These are phyloP conservation scores for Tricholoma hemisulphureum DNA, from an alignment of 768 basidiomycete genomes.

Conservation along the genomic window DNA sequence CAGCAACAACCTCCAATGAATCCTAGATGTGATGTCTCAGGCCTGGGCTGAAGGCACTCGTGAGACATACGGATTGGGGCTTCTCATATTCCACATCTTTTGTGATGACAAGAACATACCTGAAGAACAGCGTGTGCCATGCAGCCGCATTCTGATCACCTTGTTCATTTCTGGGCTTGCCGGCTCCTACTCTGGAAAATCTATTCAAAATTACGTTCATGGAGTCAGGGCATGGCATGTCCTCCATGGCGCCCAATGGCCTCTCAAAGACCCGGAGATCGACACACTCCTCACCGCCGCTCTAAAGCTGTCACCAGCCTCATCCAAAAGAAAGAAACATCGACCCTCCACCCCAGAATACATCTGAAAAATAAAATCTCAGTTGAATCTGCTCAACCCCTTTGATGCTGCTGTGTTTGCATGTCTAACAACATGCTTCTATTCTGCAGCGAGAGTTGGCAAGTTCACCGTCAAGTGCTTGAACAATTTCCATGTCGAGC, in stretches of 20 bases:
- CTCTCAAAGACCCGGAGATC: background rate
- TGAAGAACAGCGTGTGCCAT: background rate
- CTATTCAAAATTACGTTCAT: background rate
- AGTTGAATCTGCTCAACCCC: background rate
- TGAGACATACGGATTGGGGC: background rate
- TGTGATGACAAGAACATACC: background rate
- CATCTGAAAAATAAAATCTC: background rate
- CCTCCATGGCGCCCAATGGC: background rate
- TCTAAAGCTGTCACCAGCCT: background rate
- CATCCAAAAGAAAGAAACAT: background rate
- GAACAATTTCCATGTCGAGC: too few relatives aligned
- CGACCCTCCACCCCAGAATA: background rate
- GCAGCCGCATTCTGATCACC: background rate
- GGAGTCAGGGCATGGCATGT: background rate
- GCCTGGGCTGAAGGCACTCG: background rate
- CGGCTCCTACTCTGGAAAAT: background rate
- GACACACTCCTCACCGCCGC: background rate
- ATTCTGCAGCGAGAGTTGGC: slow-evolving; percentile 3
- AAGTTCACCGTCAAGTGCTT: too few relatives aligned
- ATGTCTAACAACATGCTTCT: slow-evolving; percentile 20
- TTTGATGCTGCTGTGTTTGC: background rate
- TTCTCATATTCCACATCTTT: background rate
- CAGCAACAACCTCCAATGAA: too few relatives aligned
- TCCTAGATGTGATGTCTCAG: background rate
- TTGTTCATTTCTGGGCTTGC: background rate